phyloP scores from a whole-genome alignment of 1,139 yeast genomes.

The Taphrina confusa region DNA sequence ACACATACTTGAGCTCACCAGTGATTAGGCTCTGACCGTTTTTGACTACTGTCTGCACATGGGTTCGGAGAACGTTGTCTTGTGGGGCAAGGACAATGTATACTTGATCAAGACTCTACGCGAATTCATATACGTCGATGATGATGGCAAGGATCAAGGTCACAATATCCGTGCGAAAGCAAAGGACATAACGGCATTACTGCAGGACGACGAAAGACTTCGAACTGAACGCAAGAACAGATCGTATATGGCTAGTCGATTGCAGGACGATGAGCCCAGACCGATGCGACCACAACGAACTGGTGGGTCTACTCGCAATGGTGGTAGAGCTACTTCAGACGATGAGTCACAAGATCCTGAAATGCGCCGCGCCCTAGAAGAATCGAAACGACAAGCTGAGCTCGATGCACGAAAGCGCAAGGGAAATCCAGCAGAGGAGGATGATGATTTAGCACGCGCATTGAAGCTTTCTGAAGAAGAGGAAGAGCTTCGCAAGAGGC shows the following conservation, averaged over 20 bases:
- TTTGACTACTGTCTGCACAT: constrained; percentile 82
- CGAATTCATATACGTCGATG: constrained; percentile 86
- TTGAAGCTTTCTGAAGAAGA: constrained; percentile 83
- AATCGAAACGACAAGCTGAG: constrained; percentile 79
- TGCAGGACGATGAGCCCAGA: constrained; percentile 36
- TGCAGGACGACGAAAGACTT: constrained; percentile 82
- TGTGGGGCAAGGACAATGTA: constrained; percentile 90
- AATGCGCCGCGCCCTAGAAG: constrained; percentile 76
- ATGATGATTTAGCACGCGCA: constrained; percentile 78
- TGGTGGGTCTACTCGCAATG: constrained; percentile 26
- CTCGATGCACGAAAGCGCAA: constrained; percentile 70
- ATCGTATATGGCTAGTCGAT: constrained; percentile 40
- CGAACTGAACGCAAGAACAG: constrained; percentile 60
- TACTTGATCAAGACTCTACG: constrained; percentile 87
- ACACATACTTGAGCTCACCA: neutral
- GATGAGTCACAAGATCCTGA: constrained; percentile 73
- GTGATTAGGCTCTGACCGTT: constrained; percentile 63
- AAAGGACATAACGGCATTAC: constrained; percentile 75
- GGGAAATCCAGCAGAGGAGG: constrained; percentile 49
- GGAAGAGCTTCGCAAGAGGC: constrained; percentile 54
- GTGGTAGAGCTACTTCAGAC: constrained; percentile 3
- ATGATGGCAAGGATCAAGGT: constrained; percentile 81
- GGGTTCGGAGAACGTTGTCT: constrained; percentile 88
- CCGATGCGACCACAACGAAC: constrained; percentile 30
- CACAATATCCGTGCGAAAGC: constrained; percentile 88